A percentile compares a stretch with the other conserved stretches of the same genome.
Conservation (phyloP, 1,284 basidiomycete genomes). For the Cutaneotrichosporon daszewskae region DNA sequence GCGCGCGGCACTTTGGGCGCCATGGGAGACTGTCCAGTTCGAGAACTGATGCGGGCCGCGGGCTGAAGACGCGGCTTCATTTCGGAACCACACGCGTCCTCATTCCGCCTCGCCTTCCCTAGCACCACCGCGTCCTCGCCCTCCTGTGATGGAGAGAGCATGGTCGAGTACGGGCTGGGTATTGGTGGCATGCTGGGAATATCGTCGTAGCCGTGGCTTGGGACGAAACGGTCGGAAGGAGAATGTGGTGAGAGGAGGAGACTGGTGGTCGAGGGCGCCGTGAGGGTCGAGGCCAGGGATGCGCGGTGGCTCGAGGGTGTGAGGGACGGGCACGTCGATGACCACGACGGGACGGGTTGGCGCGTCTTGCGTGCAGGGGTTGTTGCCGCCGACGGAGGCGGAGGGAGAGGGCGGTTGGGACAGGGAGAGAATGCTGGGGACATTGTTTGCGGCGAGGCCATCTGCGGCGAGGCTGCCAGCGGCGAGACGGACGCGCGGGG, state of each 20-base stretch:
- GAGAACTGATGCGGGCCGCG: too few relatives aligned
- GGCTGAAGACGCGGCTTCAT: too few relatives aligned
- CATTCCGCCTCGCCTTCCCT: too few relatives aligned
- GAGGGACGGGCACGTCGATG: conserved; percentile 18
- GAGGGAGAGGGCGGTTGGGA: too few relatives aligned
- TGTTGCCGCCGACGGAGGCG: neutral
- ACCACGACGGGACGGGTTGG: conserved; percentile 17
- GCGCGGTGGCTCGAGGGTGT: conserved; percentile 17
- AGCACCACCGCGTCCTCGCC: too few relatives aligned
- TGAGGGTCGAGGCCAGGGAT: conserved; percentile 17
- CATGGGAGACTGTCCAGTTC: too few relatives aligned
- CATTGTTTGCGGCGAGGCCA: neutral
- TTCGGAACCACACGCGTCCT: too few relatives aligned
- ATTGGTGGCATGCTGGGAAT: conserved; percentile 1
- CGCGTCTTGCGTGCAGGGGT: conserved; percentile 8
- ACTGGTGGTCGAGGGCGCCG: conserved; percentile 17
- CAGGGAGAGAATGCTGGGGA: too few relatives aligned
- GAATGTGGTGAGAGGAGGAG: conserved; percentile 16
- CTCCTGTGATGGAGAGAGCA: too few relatives aligned
- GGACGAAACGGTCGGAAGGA: conserved; percentile 6
- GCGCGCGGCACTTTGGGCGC: conserved; percentile 5
- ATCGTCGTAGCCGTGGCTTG: too few relatives aligned
- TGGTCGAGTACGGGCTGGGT: neutral
- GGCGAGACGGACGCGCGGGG: neutral
- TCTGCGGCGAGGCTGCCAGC: neutral